Percentiles rank a stretch among this genome's conserved stretches.
These are phyloP conservation scores for Diddensiella caesifluorescens DNA, from an alignment of 805 yeast genomes.

Conservation along the genomic window DNA sequence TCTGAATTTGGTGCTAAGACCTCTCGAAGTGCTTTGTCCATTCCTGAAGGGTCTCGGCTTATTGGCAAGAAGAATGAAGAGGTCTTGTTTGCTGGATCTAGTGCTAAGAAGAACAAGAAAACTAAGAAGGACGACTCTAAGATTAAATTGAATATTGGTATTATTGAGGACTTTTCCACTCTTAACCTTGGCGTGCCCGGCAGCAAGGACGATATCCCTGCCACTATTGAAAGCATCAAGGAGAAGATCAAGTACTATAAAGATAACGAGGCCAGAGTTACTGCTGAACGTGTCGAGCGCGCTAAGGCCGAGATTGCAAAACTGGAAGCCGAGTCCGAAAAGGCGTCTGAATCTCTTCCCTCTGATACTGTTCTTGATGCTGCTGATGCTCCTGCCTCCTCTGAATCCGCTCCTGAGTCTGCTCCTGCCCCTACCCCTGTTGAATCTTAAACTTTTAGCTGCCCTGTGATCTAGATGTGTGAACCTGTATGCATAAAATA, in stretches of 20 bases:
- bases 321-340: conserved; percentile 37
- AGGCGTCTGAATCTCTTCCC: conserved; percentile 3
- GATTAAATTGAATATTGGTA: conserved; percentile 73
- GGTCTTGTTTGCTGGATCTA: conserved; percentile 51
- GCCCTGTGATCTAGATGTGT: no score
- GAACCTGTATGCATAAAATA: no score
- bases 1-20: conserved; percentile 30
- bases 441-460: no score
- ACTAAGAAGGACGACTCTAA: conserved; percentile 37
- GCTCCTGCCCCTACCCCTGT: conserved; percentile 1
- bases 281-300: conserved; percentile 65
- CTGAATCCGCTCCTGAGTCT: conserved; percentile 1
- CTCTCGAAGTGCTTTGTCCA: conserved; percentile 38
- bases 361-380: conserved; percentile 16
- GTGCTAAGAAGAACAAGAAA: conserved; percentile 48
- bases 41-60: conserved; percentile 61
- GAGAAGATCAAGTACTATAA: conserved; percentile 64
- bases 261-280: conserved; percentile 72
- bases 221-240: conserved; percentile 61
- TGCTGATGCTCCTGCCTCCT: background rate
- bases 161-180: conserved; percentile 70
- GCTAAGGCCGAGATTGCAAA: conserved; percentile 75
- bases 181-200: conserved; percentile 76
- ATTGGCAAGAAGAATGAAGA: conserved; percentile 59
- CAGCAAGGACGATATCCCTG: conserved; percentile 61